Base-by-base conservation (phyloP, 768 basidiomycete species). In the Calocybe indica region DNA sequence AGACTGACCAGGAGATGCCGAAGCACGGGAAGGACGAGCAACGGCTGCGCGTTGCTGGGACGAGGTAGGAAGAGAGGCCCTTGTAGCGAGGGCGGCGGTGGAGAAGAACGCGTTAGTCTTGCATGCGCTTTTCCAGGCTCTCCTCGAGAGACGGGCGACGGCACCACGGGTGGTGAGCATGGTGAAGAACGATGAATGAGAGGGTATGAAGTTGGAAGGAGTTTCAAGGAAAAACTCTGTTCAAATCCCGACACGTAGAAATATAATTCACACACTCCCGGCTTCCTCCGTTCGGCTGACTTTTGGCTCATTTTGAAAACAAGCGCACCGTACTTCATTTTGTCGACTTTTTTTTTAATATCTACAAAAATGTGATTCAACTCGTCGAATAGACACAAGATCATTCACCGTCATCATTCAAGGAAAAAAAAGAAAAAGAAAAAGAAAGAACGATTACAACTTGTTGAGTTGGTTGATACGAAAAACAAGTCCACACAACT, bases 141-240 rank as follows among this genome's bases (percentile, higher is more conserved):
- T 83, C 78, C 82, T 85, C 52, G 90, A 87, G 69, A 92, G 76
- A 71, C 90, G 89, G 67, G 87, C 78, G 69, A 90, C 80, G 66
- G 85, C 79, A 73, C 87, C 86, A 69, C 89, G 87, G 60, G 87
- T 75, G 70, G 85, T 88, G 76, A 90, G 78, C 89, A 92, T 92
- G 73, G 74, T 76, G 69, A 55, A 59, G 56, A 57, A 47, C 57
- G 62, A 58, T 56, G 59, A 57, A 62, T 55, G 54, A 50, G 54
- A 50, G 54, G 57, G 61, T 60, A 54, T 54, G 40, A 41, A 34
- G 42, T 43, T 43, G 42, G 42, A 43, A 34, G 42, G 55, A 55
- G 51, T 51, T 61, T 52, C 55, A 49, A 56, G 59, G 59, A 59
- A 61, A 38, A 50, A 54, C 48, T 52, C 45, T 49, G 47, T 43